Evolutionary conservation across 257 asterid genomes (phyloP).

Genomic region (Nicotiana knightiana): DNA sequence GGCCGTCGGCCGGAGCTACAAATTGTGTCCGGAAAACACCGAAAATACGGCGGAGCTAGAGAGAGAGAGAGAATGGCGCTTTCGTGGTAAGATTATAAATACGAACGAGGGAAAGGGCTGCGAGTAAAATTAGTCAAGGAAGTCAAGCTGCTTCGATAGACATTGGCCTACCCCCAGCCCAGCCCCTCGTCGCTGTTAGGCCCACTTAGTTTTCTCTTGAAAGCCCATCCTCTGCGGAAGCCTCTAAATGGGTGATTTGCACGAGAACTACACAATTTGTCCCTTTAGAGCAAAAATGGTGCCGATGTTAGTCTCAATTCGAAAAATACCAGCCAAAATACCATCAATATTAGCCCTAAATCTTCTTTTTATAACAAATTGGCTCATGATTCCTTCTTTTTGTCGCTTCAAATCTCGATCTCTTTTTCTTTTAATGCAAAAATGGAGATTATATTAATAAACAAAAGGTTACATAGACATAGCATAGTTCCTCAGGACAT

Average conservation of each 20-base stretch:
- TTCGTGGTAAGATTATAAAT: background rate
- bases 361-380: too few species aligned
- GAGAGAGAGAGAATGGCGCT: background rate
- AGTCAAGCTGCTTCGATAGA: background rate
- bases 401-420: too few species aligned
- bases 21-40: background rate
- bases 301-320: too few species aligned
- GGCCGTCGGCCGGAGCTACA: background rate
- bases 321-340: too few species aligned
- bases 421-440: too few species aligned
- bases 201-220: background rate
- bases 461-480: too few species aligned
- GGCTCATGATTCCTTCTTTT: too few species aligned
- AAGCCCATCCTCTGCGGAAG: background rate
- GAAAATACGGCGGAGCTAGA: background rate
- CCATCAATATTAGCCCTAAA: too few species aligned
- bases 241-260: background rate
- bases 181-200: background rate
- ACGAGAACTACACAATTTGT: too few species aligned
- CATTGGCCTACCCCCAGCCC: background rate
- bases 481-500: too few species aligned
- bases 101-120: background rate
- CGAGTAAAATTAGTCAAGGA: background rate
- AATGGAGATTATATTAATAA: too few species aligned
- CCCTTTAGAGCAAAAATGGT: too few species aligned